Conservation (phyloP, 148 eudicot genomes). For the Talinum fruticosum region DNA sequence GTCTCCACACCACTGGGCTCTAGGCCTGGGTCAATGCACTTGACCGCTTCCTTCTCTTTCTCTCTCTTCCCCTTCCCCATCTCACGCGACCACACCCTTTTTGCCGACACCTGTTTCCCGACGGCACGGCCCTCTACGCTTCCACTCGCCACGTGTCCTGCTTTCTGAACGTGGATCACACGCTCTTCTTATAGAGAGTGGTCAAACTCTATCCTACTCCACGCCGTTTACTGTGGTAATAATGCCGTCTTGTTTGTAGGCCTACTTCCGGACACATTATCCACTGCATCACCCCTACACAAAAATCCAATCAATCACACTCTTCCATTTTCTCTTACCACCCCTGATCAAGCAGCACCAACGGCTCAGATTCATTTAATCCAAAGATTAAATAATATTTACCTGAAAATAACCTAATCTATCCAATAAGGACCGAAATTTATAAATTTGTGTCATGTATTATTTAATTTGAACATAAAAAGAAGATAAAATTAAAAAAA, state of each 20-base stretch:
- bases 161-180: too few relatives aligned
- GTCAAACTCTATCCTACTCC: background rate
- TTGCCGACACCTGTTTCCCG: conserved; percentile 10
- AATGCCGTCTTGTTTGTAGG: conserved; percentile 3
- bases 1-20: background rate
- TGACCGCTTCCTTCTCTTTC: background rate
- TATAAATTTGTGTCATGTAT: too few relatives aligned
- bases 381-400: too few relatives aligned
- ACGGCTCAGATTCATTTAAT: too few relatives aligned
- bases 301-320: too few relatives aligned
- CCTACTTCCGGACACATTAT: background rate
- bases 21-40: conserved; percentile 21
- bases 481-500: too few relatives aligned
- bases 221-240: conserved; percentile 15
- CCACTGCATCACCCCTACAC: background rate
- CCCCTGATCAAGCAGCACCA: background rate
- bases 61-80: background rate
- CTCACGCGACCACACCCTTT: conserved; percentile 20
- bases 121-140: too few relatives aligned
- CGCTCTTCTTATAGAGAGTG: background rate
- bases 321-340: too few relatives aligned
- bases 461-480: too few relatives aligned
- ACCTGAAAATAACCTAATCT: too few relatives aligned
- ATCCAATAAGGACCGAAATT: too few relatives aligned
- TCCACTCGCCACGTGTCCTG: too few relatives aligned